Evolutionary conservation across 2,329 filamentous ascomycete genomes (phyloP), one percentile per base, ranked within the genome.

Genomic region (Phaeosphaeriaceae sp.): DNA sequence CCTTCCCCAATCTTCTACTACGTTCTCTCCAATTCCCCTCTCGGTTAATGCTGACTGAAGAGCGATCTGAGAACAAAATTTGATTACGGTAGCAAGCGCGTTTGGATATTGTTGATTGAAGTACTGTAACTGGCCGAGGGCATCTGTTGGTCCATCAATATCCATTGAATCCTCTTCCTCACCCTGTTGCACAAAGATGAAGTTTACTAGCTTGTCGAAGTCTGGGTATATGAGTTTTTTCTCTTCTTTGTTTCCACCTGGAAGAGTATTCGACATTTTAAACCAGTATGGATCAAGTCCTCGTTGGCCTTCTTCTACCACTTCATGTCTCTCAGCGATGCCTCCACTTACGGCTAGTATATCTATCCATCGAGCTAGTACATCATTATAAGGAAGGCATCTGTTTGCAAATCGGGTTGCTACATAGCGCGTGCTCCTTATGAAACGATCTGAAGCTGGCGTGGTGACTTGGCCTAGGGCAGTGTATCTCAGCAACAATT

Each of bases 341-440:
- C 81, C 81, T 11, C 86, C 86, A 13, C 84, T 85, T 7, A 94
- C 78, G 6, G 92, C 93, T 41, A 97, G 80, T 13, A 97, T 83
- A 69, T 97, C 86, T 38, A 97, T 89, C 90, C 91, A 97, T 40
- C 94, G 84, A 20, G 86, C 94, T 30, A 87, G 79, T 8, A 90
- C 81, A 64, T 96, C 91, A 16, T 81, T 81, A 61, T 91, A 97
- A 1, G 88, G 84, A 4, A 99, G 78, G 64, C 91, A 96, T 42
- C 90, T 83, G 67, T 97, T 97, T 9, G 91, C 90, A 80, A 93
- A 97, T 49, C 94, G 89, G 6, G 94, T 87, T 18, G 87, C 87
- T 16, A 90, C 87, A 73, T 92, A 94, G 6, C 90, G 85, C 28
- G 89, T 88, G 63, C 88, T 92, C 54, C 70, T 64, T 20, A 60